A percentile compares a stretch with the other conserved stretches of the same genome.
Evolutionary conservation across 352 stramenopile genomes (phyloP).

Genomic region (Phytophthora citrophthora): DNA sequence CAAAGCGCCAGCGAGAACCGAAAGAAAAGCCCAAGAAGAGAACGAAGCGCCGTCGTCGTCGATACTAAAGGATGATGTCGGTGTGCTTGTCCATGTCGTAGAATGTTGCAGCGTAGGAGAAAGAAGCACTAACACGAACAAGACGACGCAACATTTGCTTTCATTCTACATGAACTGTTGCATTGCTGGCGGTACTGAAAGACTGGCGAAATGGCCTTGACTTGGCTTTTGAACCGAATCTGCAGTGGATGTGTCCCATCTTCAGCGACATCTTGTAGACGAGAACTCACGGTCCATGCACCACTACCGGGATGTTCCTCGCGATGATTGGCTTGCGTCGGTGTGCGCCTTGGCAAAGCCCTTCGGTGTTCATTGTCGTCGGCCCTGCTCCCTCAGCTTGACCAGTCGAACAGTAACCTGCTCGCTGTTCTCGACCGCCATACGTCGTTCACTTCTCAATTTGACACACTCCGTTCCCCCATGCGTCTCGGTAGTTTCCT

Average conservation of each 20-base stretch:
- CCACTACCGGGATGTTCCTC: neutral
- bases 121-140: too few species aligned
- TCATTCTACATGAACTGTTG: too few species aligned
- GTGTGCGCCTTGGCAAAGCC: constrained; percentile 13
- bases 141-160: too few species aligned
- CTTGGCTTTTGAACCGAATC: too few species aligned
- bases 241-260: constrained; percentile 1
- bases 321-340: constrained; percentile 25
- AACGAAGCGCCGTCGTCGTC: constrained; percentile 12
- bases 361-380: constrained; percentile 15
- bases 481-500: constrained; percentile 25
- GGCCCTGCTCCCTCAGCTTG: constrained; percentile 1
- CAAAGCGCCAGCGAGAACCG: constrained; percentile 13
- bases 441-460: constrained; percentile 4
- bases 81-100: neutral
- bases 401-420: constrained; percentile 8
- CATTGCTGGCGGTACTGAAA: neutral
- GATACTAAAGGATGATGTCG: neutral
- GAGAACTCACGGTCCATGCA: constrained; percentile 19
- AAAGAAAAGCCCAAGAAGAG: constrained; percentile 8
- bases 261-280: neutral
- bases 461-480: neutral
- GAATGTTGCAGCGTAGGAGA: too few species aligned
- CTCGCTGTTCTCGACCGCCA: constrained; percentile 6
- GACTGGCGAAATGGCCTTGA: constrained; percentile 11